Conservation (phyloP, 129 eudicot genomes). For the Gnaphalium uliginosum region DNA sequence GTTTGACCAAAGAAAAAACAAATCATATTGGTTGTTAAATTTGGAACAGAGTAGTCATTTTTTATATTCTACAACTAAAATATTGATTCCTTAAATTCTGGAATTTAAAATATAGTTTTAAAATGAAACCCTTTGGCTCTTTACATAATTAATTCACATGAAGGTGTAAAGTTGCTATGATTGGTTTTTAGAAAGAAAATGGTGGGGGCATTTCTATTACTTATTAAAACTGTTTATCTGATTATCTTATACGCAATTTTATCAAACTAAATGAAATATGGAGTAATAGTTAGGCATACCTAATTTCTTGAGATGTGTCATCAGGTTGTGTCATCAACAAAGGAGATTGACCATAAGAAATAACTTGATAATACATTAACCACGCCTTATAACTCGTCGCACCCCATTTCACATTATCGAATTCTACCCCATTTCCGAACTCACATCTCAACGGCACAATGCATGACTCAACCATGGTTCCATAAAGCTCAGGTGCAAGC, state of each 20-base stretch:
- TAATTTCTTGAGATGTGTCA: conserved; percentile 29
- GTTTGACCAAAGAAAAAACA: conserved; percentile 1
- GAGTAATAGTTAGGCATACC: conserved; percentile 36
- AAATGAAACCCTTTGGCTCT: not conserved
- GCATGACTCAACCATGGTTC: conserved; percentile 30
- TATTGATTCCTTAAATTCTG: not conserved
- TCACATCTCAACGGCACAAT: conserved; percentile 12
- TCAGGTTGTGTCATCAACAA: conserved; percentile 24
- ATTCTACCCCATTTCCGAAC: not conserved
- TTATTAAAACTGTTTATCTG: not conserved
- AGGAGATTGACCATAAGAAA: conserved; percentile 53
- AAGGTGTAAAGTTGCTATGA: conserved; percentile 26
- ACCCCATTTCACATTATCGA: conserved; percentile 45
- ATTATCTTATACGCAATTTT: too few relatives aligned
- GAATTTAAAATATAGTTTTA: not conserved
- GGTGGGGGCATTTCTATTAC: not conserved
- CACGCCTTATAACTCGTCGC: conserved; percentile 67
- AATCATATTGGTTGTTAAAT: not conserved
- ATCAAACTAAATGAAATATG: not conserved
- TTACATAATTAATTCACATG: not conserved
- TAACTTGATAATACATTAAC: conserved; percentile 70
- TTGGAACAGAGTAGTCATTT: conserved; percentile 6
- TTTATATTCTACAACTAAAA: not conserved
- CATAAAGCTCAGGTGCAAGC: conserved; percentile 59
- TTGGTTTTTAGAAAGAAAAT: conserved; percentile 20